phyloP scores from a whole-genome alignment of 1,284 basidiomycete genomes.

The Grifola frondosa region DNA sequence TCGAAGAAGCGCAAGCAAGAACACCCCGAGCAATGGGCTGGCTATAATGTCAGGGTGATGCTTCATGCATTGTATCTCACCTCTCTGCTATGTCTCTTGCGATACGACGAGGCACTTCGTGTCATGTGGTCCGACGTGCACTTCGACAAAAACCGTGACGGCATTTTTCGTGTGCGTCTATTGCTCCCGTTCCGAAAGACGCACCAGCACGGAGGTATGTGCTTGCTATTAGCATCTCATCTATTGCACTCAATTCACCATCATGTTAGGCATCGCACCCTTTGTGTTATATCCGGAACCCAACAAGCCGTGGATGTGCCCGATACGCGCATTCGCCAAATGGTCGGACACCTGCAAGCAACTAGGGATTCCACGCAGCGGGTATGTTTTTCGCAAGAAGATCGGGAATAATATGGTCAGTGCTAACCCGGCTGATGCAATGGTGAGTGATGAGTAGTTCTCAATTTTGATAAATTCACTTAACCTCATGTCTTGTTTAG shows the following conservation, averaged over 20 bases:
- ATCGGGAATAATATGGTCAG: too few relatives aligned
- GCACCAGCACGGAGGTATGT: constrained; percentile 13
- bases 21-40: constrained; percentile 18
- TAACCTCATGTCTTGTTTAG: too few relatives aligned
- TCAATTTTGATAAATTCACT: too few relatives aligned
- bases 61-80: constrained; percentile 18
- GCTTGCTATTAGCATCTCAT: not conserved
- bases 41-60: constrained; percentile 19
- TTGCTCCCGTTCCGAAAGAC: constrained; percentile 15
- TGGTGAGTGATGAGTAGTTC: too few relatives aligned
- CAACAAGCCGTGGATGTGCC: constrained; percentile 12
- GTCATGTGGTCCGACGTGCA: constrained; percentile 21
- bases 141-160: constrained; percentile 1
- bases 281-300: constrained; percentile 12
- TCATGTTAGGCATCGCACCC: constrained; percentile 12
- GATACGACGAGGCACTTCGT: constrained; percentile 24
- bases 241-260: not conserved
- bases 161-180: constrained; percentile 3
- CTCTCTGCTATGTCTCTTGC: constrained; percentile 25
- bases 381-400: constrained; percentile 17
- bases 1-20: constrained; percentile 10
- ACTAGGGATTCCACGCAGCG: constrained; percentile 5
- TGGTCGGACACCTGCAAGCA: constrained; percentile 3
- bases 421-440: too few relatives aligned
- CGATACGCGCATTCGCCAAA: constrained; percentile 8